Evolutionary conservation across 306 rosid species (phyloP).

Genomic region (Fragaria ananassa): DNA sequence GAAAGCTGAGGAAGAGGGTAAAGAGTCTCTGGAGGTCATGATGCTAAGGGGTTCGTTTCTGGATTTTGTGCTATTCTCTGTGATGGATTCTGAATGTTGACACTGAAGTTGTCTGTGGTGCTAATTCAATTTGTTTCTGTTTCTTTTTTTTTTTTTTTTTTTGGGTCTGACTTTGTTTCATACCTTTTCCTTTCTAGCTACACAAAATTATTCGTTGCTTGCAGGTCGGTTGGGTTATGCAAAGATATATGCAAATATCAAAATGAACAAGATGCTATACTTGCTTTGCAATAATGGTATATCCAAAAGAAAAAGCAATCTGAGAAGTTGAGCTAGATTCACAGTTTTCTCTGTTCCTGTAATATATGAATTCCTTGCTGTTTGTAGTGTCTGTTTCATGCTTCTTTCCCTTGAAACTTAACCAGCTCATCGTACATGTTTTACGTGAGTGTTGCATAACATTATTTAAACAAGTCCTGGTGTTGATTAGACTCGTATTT

Average conservation of each 20-base stretch:
- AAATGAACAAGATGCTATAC: background rate
- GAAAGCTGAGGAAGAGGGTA: conserved; percentile 38
- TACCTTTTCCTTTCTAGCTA: background rate
- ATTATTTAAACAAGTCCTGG: no score
- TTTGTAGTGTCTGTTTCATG: no score
- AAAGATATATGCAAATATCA: background rate
- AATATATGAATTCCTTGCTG: no score
- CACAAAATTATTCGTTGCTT: background rate
- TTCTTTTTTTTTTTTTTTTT: background rate
- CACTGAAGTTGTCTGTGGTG: background rate
- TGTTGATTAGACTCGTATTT: conserved; percentile 27
- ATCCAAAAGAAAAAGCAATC: no score
- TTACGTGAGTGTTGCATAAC: background rate
- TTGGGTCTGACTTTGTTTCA: background rate
- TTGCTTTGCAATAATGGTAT: background rate
- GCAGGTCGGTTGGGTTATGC: background rate
- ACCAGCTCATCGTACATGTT: background rate
- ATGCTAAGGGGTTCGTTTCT: conserved; percentile 52
- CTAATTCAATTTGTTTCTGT: background rate
- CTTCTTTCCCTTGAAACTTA: background rate
- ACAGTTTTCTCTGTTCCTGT: background rate
- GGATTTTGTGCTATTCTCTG: background rate
- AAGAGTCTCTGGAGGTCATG: conserved; percentile 42
- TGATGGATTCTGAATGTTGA: background rate
- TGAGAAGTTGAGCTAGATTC: background rate